Conservation (phyloP, 1,139 yeast genomes). For the Pneumocystis canis region DNA sequence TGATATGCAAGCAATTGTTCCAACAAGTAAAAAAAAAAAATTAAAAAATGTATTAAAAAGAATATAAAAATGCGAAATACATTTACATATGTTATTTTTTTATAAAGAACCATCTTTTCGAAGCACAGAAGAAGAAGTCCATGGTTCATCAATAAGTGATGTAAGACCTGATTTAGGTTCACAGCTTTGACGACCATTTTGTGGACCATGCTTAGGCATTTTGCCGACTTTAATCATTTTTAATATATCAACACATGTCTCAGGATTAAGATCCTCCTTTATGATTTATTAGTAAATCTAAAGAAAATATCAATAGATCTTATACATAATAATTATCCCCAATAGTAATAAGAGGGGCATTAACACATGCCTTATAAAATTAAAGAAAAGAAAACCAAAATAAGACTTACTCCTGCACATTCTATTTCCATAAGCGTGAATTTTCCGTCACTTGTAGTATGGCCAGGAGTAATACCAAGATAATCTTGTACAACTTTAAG, state of each 20-base stretch:
- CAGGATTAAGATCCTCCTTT: conserved; percentile 60
- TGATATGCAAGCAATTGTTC: background rate
- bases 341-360: conserved; percentile 77
- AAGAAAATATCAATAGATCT: background rate
- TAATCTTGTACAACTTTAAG: conserved; percentile 54
- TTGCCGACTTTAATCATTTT: conserved; percentile 54
- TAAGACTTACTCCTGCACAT: conserved; percentile 43
- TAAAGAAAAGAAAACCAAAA: background rate
- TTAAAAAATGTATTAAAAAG: background rate
- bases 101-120: conserved; percentile 9
- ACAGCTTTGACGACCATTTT: conserved; percentile 52
- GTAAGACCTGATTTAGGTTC: conserved; percentile 37
- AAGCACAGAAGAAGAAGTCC: conserved; percentile 9
- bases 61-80: background rate
- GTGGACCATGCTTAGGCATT: conserved; percentile 50
- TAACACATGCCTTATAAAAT: conserved; percentile 49
- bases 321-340: conserved; percentile 54
- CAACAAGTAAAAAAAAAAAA: background rate
- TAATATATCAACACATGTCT: conserved; percentile 46
- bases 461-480: conserved; percentile 58
- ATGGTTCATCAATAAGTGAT: conserved; percentile 1
- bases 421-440: conserved; percentile 82
- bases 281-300: background rate
- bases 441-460: conserved; percentile 60
- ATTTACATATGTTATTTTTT: background rate